These are phyloP conservation scores for Fragaria vesca DNA, from an alignment of 306 rosid genomes.

Conservation along the genomic window DNA sequence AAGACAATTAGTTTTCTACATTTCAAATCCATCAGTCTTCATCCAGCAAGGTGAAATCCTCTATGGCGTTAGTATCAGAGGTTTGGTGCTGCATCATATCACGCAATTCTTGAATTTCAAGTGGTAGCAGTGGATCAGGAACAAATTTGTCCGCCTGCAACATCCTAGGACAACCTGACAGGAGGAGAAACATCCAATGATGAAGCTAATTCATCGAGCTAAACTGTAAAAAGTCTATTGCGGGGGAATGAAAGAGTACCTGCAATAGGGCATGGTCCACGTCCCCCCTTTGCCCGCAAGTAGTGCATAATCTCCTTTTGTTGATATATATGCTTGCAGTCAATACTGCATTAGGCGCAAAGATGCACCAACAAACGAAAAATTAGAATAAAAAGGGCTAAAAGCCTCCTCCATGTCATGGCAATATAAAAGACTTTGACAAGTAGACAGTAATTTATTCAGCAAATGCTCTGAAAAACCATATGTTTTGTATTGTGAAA, in stretches of 20 bases:
- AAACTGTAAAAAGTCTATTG: slow-evolving; percentile 8
- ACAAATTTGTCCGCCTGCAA: slow-evolving; percentile 43
- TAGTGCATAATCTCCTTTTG: slow-evolving; percentile 47
- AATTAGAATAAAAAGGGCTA: neutral
- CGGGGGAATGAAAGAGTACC: slow-evolving; percentile 40
- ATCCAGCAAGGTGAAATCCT: slow-evolving; percentile 68
- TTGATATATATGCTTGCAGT: slow-evolving; percentile 83
- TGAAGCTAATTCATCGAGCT: slow-evolving; percentile 1
- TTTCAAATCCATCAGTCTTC: slow-evolving; percentile 38
- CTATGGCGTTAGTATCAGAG: slow-evolving; percentile 29
- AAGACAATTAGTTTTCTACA: neutral
- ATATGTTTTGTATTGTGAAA: neutral
- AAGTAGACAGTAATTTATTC: neutral
- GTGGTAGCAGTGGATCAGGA: slow-evolving; percentile 52
- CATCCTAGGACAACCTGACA: slow-evolving; percentile 66
- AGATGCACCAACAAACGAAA: slow-evolving; percentile 14
- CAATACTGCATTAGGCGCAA: slow-evolving; percentile 49
- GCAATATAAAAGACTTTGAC: neutral
- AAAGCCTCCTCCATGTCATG: neutral
- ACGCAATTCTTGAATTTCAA: slow-evolving; percentile 76
- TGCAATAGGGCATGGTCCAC: slow-evolving; percentile 61
- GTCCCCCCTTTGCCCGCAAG: slow-evolving; percentile 34
- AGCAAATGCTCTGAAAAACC: neutral
- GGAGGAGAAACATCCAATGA: slow-evolving; percentile 22
- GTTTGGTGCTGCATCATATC: slow-evolving; percentile 41